A percentile compares a stretch with the other conserved stretches of the same genome.
Evolutionary conservation across 768 basidiomycete genomes (phyloP).

Genomic region (Boletus sp.): DNA sequence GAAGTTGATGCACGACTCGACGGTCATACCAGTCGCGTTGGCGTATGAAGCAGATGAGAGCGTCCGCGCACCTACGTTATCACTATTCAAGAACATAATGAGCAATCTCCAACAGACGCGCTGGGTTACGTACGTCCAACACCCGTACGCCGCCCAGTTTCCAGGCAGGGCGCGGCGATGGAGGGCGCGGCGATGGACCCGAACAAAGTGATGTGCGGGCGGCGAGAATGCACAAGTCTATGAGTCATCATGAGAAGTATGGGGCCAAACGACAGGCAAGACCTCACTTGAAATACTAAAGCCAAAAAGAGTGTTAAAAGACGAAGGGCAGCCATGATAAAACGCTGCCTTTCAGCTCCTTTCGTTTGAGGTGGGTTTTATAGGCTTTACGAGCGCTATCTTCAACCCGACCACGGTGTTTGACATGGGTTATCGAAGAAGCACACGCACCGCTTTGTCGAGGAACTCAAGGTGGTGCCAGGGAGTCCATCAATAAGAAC

Average conservation of each 20-base stretch:
- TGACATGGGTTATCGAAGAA: background rate
- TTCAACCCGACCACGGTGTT: background rate
- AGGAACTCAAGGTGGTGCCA: background rate
- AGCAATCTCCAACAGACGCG: constrained; percentile 11
- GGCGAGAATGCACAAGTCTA: constrained; percentile 12
- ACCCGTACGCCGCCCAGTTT: constrained; percentile 58
- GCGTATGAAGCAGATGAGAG: constrained; percentile 48
- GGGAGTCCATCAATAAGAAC: background rate
- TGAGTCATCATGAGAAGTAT: constrained; percentile 1
- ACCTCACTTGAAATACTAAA: constrained; percentile 7
- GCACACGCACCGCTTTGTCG: background rate
- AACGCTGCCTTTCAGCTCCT: background rate
- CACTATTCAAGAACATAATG: constrained; percentile 37
- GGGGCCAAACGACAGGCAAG: background rate
- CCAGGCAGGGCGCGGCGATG: constrained; percentile 41
- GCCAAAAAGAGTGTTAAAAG: constrained; percentile 1
- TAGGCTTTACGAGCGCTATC: constrained; percentile 7
- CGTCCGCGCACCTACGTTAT: constrained; percentile 57
- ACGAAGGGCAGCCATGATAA: constrained; percentile 7
- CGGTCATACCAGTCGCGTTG: constrained; percentile 57
- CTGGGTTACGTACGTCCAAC: constrained; percentile 50
- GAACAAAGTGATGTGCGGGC: background rate
- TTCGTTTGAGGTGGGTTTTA: constrained; percentile 8
- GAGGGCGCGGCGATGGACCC: background rate
- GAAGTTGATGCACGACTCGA: constrained; percentile 47